Conservation (phyloP, 2,329 filamentous ascomycete genomes). For the Dactylellina haptotyla region DNA sequence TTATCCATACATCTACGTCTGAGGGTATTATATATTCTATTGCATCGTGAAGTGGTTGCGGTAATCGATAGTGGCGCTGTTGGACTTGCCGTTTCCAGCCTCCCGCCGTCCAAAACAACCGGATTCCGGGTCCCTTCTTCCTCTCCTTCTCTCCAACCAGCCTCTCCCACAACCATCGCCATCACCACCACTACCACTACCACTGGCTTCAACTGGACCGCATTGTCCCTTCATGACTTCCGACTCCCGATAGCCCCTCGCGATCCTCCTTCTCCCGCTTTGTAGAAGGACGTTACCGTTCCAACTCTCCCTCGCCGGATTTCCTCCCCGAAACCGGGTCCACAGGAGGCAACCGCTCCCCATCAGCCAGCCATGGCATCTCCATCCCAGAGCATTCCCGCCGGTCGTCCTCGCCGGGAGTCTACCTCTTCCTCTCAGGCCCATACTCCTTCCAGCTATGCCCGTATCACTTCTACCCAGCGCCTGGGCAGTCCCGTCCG, state of each 20-base stretch:
- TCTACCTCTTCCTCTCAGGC: slow-evolving; percentile 35
- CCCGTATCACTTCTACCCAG: slow-evolving; percentile 34
- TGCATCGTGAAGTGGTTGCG: background rate
- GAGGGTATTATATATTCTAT: background rate
- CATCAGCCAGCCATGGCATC: slow-evolving; percentile 36
- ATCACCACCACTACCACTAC: too few species aligned
- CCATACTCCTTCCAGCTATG: slow-evolving; percentile 32
- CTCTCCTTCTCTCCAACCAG: slow-evolving; percentile 3
- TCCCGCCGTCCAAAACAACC: slow-evolving; percentile 22
- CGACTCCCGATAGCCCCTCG: slow-evolving; percentile 14
- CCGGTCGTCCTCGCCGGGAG: slow-evolving; percentile 29
- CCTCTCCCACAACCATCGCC: slow-evolving; percentile 14
- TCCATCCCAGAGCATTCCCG: slow-evolving; percentile 44
- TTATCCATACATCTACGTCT: background rate
- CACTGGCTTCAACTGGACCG: slow-evolving; percentile 21
- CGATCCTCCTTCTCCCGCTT: background rate
- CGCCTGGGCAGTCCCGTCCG: slow-evolving; percentile 47
- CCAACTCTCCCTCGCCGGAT: background rate
- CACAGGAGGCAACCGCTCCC: background rate
- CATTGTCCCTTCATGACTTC: slow-evolving; percentile 47
- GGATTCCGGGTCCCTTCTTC: background rate
- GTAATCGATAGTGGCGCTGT: slow-evolving; percentile 1
- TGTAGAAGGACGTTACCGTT: background rate
- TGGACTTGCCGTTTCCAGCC: slow-evolving; percentile 32
- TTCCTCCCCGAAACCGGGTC: too few species aligned